Conservation (phyloP, 495 filamentous ascomycete species). For the Thermothielavioides terrestris region DNA sequence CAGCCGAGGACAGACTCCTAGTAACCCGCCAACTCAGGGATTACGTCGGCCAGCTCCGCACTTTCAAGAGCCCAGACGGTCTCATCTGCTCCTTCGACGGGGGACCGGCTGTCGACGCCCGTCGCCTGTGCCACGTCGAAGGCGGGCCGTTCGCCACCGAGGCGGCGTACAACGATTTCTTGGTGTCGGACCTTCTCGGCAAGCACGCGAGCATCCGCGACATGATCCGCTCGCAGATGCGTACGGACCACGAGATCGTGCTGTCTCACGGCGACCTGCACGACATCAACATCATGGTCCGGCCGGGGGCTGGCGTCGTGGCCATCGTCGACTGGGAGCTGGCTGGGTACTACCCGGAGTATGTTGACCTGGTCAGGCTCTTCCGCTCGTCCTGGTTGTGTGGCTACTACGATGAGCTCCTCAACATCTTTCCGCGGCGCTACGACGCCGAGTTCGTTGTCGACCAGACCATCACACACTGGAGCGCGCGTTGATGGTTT, state of each 20-base stretch:
- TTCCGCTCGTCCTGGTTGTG: neutral
- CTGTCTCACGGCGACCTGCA: neutral
- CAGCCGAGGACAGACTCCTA: neutral
- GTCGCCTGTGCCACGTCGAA: neutral
- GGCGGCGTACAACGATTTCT: neutral
- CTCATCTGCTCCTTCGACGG: neutral
- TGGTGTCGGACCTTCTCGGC: neutral
- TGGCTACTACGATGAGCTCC: neutral
- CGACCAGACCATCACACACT: neutral
- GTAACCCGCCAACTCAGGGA: neutral
- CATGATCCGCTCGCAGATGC: neutral
- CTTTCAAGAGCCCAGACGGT: conserved; percentile 1
- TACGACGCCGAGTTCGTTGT: neutral
- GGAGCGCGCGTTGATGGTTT: neutral
- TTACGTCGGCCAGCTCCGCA: neutral
- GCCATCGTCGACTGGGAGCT: neutral
- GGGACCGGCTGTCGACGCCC: neutral
- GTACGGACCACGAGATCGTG: neutral
- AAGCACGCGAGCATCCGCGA: neutral
- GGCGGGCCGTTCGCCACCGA: neutral
- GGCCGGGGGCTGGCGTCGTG: neutral
- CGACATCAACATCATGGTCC: neutral
- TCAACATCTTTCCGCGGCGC: neutral
- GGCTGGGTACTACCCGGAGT: neutral
- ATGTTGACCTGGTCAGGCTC: neutral